Evolutionary conservation across 1,139 yeast species (phyloP), one percentile per base, ranked within the genome.

Genomic region (Candida pseudoviswanathii): DNA sequence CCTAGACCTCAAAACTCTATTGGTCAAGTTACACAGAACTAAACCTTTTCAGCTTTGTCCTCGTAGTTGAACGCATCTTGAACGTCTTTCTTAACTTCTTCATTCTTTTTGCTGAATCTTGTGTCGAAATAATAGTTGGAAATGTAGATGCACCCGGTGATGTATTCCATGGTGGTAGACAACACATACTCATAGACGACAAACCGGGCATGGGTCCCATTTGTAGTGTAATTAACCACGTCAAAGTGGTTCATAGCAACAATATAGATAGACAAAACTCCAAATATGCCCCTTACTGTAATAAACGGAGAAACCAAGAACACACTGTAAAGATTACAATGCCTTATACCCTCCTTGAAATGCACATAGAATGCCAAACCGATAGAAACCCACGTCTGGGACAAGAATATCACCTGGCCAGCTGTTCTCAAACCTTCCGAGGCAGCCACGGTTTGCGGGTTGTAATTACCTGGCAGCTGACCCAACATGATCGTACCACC

Each of bases 401-500:
- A 26, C 45, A 73, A 61, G 46, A 72, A 71, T 3, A 70, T 51
- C 0, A 60, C 56, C 53, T 70, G 77, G 9, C 78, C 77, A 1
- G 58, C 57, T 5, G 71, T 63, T 50, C 77, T 60, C 47, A 71
- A 62, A 2, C 47, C 63, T 50, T 61, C 66, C 11, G 76, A 65
- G 0, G 61, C 56, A 0, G 27, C 37, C 7, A 66, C 53, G 25
- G 50, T 58, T 4, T 38, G 11, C 5, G 41, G 46, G 38, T 49
- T 43, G 10, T 43, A 37, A 25, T 43, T 10, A 4, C 26, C 27
- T 3, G 46, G 45, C 26, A 36, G 41, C 25, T 43, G 47, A 0
- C 73, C 70, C 0, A 73, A 54, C 40, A 71, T 56, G 56, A 66
- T 59, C 4, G 68, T 50, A 1, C 76, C 76, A 3, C 77, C 78